These are phyloP conservation scores for Acanthamoeba comandoni DNA, from an alignment of 208 protist genomes.

Conservation along the genomic window DNA sequence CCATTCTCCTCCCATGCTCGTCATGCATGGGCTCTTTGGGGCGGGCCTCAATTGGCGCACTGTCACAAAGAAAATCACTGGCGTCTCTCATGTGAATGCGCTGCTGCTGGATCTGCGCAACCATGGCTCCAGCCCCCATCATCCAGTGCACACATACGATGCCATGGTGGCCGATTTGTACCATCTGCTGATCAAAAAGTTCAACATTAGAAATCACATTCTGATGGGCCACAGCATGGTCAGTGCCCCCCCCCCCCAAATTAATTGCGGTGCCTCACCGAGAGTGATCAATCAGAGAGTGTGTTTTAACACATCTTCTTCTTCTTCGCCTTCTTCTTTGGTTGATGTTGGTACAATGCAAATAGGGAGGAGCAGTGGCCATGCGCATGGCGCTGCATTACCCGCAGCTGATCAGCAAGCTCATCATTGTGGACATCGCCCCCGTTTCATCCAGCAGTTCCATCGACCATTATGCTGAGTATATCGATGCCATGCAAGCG, in stretches of 20 bases:
- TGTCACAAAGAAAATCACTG: conserved; percentile 58
- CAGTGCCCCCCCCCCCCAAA: neutral
- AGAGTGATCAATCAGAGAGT: neutral
- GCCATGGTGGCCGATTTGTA: conserved; percentile 48
- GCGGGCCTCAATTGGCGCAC: conserved; percentile 65
- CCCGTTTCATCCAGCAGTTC: neutral
- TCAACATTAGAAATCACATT: conserved; percentile 2
- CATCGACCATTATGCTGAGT: neutral
- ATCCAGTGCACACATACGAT: conserved; percentile 37
- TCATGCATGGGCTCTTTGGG: conserved; percentile 55
- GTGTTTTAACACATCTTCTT: neutral
- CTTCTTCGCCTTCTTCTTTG: neutral
- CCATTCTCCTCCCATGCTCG: conserved; percentile 11
- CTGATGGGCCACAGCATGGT: conserved; percentile 75
- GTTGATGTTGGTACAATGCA: neutral
- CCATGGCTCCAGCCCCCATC: conserved; percentile 62
- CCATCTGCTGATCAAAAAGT: conserved; percentile 34
- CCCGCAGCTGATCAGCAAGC: conserved; percentile 27
- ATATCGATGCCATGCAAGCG: conserved; percentile 52
- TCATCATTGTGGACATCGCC: conserved; percentile 60
- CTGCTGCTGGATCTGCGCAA: conserved; percentile 64
- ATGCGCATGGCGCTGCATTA: conserved; percentile 72
- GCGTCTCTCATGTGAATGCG: conserved; percentile 25
- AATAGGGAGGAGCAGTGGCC: conserved; percentile 55
- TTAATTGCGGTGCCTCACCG: too few relatives aligned